phyloP scores from a whole-genome alignment of 352 stramenopile species.

The Bremia lactucae region DNA sequence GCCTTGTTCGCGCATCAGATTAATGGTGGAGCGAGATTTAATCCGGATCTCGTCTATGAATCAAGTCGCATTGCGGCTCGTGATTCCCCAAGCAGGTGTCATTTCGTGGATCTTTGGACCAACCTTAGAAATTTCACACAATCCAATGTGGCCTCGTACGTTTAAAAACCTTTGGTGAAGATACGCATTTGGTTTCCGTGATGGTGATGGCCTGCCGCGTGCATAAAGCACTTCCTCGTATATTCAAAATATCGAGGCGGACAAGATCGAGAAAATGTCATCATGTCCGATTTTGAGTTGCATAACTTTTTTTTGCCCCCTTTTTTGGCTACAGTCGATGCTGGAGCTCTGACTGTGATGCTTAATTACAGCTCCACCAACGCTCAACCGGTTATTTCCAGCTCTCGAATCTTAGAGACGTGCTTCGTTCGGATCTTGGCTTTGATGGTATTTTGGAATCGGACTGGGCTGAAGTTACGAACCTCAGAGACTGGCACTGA shows the following conservation, averaged over 20 bases:
- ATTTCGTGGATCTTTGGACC: constrained; percentile 86
- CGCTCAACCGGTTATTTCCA: constrained; percentile 78
- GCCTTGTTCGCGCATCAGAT: constrained; percentile 83
- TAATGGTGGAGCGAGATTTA: constrained; percentile 82
- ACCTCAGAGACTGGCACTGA: constrained; percentile 52
- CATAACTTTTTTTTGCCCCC: constrained; percentile 75
- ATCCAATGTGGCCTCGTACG: constrained; percentile 78
- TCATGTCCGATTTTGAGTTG: constrained; percentile 51
- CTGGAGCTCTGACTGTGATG: constrained; percentile 81
- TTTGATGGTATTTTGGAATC: constrained; percentile 85
- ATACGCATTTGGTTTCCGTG: constrained; percentile 29
- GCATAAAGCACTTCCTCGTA: constrained; percentile 81
- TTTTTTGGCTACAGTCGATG: constrained; percentile 61
- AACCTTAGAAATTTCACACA: constrained; percentile 66
- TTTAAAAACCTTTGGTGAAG: constrained; percentile 91
- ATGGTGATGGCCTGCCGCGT: constrained; percentile 37
- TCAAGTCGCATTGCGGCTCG: constrained; percentile 57
- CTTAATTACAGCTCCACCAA: constrained; percentile 89
- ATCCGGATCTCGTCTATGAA: constrained; percentile 47
- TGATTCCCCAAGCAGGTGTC: constrained; percentile 72
- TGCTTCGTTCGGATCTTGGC: constrained; percentile 65
- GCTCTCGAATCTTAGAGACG: constrained; percentile 48
- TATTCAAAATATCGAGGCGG: no score
- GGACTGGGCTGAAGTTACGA: constrained; percentile 88
- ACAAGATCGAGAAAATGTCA: constrained; percentile 68